phyloP scores from a whole-genome alignment of 805 yeast genomes.

The Candida sphagnicola region DNA sequence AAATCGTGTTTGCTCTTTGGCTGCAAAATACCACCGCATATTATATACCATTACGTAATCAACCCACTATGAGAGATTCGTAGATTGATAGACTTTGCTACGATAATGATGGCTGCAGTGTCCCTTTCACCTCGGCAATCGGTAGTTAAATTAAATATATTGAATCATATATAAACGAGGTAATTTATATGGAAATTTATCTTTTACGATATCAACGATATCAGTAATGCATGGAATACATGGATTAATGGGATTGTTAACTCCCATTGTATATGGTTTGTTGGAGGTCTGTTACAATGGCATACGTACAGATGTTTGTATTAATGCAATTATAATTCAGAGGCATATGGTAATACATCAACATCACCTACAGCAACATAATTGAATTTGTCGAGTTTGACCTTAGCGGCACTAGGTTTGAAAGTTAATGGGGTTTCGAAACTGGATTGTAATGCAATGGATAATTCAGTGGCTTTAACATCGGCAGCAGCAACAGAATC shows the following conservation, averaged over 20 bases:
- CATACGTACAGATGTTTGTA: neutral
- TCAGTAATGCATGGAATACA: slow-evolving; percentile 1
- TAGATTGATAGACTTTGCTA: too few species aligned
- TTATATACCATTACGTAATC: too few species aligned
- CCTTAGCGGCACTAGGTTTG: slow-evolving; percentile 30
- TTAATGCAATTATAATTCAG: slow-evolving; percentile 67
- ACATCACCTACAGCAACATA: slow-evolving; percentile 89
- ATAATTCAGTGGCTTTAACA: slow-evolving; percentile 42
- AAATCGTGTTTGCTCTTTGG: too few species aligned
- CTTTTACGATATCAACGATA: slow-evolving; percentile 1
- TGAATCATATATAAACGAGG: slow-evolving; percentile 1
- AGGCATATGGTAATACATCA: slow-evolving; percentile 80
- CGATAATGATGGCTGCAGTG: too few species aligned
- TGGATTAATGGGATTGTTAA: neutral
- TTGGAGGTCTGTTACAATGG: too few species aligned
- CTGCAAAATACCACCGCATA: neutral
- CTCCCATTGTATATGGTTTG: too few species aligned
- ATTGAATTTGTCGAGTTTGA: slow-evolving; percentile 61
- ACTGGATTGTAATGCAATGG: slow-evolving; percentile 39
- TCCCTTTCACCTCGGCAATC: neutral
- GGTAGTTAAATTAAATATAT: neutral
- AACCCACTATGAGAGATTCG: too few species aligned
- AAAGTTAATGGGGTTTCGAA: slow-evolving; percentile 27
- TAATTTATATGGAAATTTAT: neutral
- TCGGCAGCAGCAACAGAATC: slow-evolving; percentile 38